These are phyloP conservation scores for Dioscorea dumetorum DNA, from an alignment of 106 monocot species.

Conservation along the genomic window DNA sequence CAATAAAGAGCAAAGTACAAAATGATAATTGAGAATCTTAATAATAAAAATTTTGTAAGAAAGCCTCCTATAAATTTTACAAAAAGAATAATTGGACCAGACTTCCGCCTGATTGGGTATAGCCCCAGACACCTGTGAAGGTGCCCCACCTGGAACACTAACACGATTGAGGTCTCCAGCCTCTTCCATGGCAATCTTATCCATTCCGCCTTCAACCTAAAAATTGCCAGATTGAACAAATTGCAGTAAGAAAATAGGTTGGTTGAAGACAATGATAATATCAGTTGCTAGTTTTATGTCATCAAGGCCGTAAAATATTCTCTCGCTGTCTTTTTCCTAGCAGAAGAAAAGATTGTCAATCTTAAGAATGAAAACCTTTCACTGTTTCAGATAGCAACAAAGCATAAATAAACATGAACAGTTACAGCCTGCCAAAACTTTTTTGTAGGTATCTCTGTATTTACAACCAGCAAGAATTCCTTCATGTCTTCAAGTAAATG, in stretches of 20 bases:
- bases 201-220: constrained; percentile 77
- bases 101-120: constrained; percentile 35
- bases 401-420: background rate
- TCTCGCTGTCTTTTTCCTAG: constrained; percentile 72
- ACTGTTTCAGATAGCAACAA: background rate
- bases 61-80: no score
- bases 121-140: constrained; percentile 33
- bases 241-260: background rate
- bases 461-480: constrained; percentile 75
- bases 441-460: constrained; percentile 58
- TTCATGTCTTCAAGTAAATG: constrained; percentile 72
- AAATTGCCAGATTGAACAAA: background rate
- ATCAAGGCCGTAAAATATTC: constrained; percentile 86
- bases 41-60: no score
- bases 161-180: constrained; percentile 69
- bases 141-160: constrained; percentile 72
- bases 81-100: background rate
- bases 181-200: constrained; percentile 77
- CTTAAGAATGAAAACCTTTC: background rate
- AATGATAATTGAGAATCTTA: no score
- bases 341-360: constrained; percentile 17
- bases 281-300: constrained; percentile 58
- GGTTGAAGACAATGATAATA: constrained; percentile 70
- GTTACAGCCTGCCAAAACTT: constrained; percentile 58
- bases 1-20: no score